These are phyloP conservation scores for Straminergon stramineum DNA, from an alignment of 225 moss, liverwort and hornwort species.

Conservation along the genomic window DNA sequence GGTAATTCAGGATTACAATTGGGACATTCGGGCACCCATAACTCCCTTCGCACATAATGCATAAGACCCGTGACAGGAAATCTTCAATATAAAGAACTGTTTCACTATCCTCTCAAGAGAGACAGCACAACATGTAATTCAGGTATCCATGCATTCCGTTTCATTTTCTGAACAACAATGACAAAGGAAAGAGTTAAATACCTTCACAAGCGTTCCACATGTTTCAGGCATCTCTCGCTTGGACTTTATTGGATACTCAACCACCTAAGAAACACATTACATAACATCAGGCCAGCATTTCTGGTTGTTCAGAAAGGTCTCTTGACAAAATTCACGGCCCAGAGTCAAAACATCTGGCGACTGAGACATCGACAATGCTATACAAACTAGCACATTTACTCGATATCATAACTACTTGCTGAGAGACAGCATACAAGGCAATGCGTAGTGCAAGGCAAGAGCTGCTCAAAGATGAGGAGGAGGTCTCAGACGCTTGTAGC, in stretches of 20 bases:
- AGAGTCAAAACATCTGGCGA: background rate
- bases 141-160: background rate
- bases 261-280: slow-evolving; percentile 30
- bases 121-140: background rate
- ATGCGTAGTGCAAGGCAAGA: background rate
- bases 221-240: slow-evolving; percentile 76
- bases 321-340: background rate
- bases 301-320: background rate
- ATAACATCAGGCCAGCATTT: background rate
- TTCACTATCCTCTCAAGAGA: background rate
- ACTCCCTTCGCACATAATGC: background rate
- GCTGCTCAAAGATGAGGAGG: background rate
- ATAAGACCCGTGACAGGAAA: background rate
- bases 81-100: background rate
- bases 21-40: background rate
- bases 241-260: slow-evolving; percentile 84
- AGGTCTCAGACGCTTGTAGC: background rate
- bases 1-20: background rate
- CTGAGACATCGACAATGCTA: background rate
- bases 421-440: background rate
- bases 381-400: background rate
- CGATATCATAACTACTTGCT: background rate
- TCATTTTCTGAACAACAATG: background rate
- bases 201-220: slow-evolving; percentile 73
- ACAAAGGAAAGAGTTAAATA: background rate